phyloP scores from a whole-genome alignment of 768 basidiomycete genomes.

The Tulasnella sp. region DNA sequence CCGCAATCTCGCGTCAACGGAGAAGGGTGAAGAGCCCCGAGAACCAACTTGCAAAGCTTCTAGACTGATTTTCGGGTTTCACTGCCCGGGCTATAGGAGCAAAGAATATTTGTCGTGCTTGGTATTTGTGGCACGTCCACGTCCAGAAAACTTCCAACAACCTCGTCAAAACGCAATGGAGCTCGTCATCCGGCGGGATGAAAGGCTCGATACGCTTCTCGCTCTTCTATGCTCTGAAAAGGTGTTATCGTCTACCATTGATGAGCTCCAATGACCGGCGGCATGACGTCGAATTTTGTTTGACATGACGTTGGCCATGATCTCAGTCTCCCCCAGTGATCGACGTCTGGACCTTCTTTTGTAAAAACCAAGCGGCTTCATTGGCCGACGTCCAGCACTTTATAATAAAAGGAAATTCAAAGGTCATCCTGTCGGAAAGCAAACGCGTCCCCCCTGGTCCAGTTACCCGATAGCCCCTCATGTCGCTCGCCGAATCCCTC shows the following conservation, averaged over 20 bases:
- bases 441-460: neutral
- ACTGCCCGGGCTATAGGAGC: too few relatives aligned
- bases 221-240: too few relatives aligned
- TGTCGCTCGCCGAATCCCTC: slow-evolving; percentile 22
- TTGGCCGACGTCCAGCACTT: neutral
- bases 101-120: too few relatives aligned
- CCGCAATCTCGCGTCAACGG: too few relatives aligned
- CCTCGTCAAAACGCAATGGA: too few relatives aligned
- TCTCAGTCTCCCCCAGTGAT: neutral
- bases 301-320: neutral
- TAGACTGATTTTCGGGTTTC: too few relatives aligned
- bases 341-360: neutral
- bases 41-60: too few relatives aligned
- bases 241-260: neutral
- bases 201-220: neutral
- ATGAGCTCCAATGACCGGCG: neutral
- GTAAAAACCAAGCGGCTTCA: neutral
- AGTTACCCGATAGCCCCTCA: neutral
- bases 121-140: too few relatives aligned
- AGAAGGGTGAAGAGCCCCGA: too few relatives aligned
- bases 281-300: neutral
- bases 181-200: neutral
- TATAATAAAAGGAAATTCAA: neutral
- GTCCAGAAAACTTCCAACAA: too few relatives aligned
- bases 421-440: neutral